Conservation (phyloP, 139 green algal species). For the Closterium sp. region DNA sequence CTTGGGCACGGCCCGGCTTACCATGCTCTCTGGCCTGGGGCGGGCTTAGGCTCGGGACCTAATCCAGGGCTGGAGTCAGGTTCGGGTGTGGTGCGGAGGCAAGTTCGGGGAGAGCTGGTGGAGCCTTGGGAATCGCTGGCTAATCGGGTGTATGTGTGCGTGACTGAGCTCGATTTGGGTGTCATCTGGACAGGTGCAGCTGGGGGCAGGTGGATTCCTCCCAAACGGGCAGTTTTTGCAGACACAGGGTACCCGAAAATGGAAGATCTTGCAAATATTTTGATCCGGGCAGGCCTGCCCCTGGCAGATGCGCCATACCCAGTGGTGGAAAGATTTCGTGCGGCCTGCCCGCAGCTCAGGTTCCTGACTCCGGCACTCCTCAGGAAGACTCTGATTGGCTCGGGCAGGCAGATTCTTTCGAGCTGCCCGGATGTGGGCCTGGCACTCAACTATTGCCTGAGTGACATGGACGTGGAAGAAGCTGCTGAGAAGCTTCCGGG, state of each 20-base stretch:
- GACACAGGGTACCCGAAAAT: conserved; percentile 11
- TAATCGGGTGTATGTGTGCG: conserved; percentile 16
- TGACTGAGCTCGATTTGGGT: conserved; percentile 16
- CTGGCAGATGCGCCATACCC: conserved; percentile 1
- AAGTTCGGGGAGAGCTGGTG: not conserved
- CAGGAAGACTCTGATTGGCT: conserved; percentile 9
- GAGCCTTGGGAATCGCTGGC: conserved; percentile 52
- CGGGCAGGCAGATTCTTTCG: conserved; percentile 4
- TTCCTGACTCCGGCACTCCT: conserved; percentile 38
- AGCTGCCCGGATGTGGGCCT: conserved; percentile 7
- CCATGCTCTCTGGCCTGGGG: conserved; percentile 51
- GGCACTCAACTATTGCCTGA: conserved; percentile 66
- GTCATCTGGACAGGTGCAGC: conserved; percentile 28
- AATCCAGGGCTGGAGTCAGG: not conserved
- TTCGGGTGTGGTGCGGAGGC: not conserved
- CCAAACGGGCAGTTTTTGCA: conserved; percentile 45
- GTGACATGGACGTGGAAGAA: conserved; percentile 49
- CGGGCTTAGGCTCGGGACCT: not conserved
- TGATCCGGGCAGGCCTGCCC: conserved; percentile 48
- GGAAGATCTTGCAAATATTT: conserved; percentile 39
- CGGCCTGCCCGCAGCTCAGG: conserved; percentile 20
- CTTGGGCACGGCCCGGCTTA: conserved; percentile 50
- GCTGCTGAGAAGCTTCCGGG: conserved; percentile 53
- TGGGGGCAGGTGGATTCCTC: conserved; percentile 44
- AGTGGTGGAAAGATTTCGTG: conserved; percentile 22